Base-by-base conservation (phyloP, 2,329 filamentous ascomycete species). In the Paraphoma sp. region DNA sequence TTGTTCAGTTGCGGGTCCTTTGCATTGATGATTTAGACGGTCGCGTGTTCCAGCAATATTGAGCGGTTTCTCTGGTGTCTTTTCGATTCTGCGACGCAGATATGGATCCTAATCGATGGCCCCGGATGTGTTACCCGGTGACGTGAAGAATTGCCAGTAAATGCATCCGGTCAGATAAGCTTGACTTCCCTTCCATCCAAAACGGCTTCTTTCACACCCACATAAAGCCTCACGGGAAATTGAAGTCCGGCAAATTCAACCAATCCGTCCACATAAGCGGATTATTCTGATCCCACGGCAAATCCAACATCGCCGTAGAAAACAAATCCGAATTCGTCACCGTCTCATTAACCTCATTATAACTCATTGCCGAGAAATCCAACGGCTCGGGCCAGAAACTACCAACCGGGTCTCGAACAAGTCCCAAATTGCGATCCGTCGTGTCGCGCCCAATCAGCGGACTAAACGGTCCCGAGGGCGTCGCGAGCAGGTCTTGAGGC, bases 361-460 rank as follows among this genome's bases (percentile, higher is more conserved):
- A 86, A 0, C 87, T 89, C 88, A 90, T 90, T 31, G 86, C 80
- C 2, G 86, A 89, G 69, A 89, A 88, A 23, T 87, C 85, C 18
- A 89, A 65, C 36, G 67, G 65, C 17, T 72, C 68, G 5, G 54
- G 47, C 70, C 67, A 71, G 12, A 63, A 56, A 16, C 53, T 53
- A 4, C 54, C 57, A n/a, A 68, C 45, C 11, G 62, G 48, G 45
- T 72, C 64, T 18, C 54, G 54, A 2, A 51, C 45, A 45, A 46
- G 51, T 16, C 30, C 63, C 43, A 18, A 51, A 38, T 46, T 56
- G 16, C 42, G 51, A 38, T 49, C 54, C 50, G 43, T 17, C 4
- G 28, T 31, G 28, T 44, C 38, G 12, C 40, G 17, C 11, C 31
- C 40, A 2, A 36, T 43, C 14, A 18, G 28, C 9, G 38, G 40